A percentile compares a stretch with the other conserved stretches of the same genome.
phyloP scores from a whole-genome alignment of 2,329 filamentous ascomycete genomes.

The Fusarium dlaminii region DNA sequence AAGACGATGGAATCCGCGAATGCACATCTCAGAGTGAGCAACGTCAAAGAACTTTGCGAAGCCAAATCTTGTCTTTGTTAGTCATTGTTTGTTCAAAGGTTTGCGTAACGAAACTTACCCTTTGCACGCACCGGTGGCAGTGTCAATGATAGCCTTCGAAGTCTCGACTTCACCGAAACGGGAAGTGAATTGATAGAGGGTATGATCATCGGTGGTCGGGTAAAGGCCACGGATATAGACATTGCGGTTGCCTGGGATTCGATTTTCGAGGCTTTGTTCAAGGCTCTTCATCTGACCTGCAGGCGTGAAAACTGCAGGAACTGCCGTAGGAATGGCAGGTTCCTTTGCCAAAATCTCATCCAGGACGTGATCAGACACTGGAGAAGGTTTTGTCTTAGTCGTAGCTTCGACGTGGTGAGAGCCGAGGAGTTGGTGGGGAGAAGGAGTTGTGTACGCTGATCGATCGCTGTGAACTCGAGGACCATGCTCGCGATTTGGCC shows the following conservation, averaged over 20 bases:
- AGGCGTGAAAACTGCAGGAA: slow-evolving; percentile 88
- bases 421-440: slow-evolving; percentile 66
- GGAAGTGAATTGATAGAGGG: slow-evolving; percentile 81
- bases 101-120: slow-evolving; percentile 70
- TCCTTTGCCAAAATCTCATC: slow-evolving; percentile 76
- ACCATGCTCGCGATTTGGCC: slow-evolving; percentile 66
- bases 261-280: slow-evolving; percentile 93
- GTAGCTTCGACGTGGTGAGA: slow-evolving; percentile 52
- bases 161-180: slow-evolving; percentile 95
- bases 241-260: slow-evolving; percentile 90
- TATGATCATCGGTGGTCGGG: slow-evolving; percentile 92
- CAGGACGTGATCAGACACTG: slow-evolving; percentile 60
- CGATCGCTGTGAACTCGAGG: slow-evolving; percentile 68
- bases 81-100: neutral
- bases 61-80: slow-evolving; percentile 74
- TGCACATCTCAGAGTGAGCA: slow-evolving; percentile 92
- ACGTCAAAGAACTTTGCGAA: slow-evolving; percentile 95
- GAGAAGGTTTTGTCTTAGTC: slow-evolving; percentile 54
- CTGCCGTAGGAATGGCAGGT: slow-evolving; percentile 86
- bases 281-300: slow-evolving; percentile 88
- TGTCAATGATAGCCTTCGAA: slow-evolving; percentile 98
- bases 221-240: slow-evolving; percentile 98
- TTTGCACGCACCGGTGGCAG: slow-evolving; percentile 92
- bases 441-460: slow-evolving; percentile 73
- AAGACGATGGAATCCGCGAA: slow-evolving; percentile 91